These are phyloP conservation scores for Mycena venus DNA, from an alignment of 768 basidiomycete species.

Conservation along the genomic window DNA sequence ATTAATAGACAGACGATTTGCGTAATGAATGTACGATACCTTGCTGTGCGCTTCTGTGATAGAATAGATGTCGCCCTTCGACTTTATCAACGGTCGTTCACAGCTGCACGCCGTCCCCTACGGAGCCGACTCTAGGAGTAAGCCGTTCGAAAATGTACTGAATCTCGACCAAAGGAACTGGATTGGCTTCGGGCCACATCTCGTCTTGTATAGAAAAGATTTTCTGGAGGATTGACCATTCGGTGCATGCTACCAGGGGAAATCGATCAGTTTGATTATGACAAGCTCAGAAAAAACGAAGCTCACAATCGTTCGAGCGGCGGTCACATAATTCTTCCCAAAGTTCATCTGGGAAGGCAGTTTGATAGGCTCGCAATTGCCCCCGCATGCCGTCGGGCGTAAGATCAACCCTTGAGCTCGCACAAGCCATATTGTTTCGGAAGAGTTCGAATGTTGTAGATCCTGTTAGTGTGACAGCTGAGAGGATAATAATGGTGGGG, in stretches of 20 bases:
- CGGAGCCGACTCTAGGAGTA: no score
- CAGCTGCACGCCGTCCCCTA: no score
- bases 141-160: no score
- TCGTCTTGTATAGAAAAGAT: no score
- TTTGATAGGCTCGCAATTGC: neutral
- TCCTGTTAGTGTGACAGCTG: neutral
- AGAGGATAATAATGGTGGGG: neutral
- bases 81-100: no score
- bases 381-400: slow-evolving; percentile 11
- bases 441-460: slow-evolving; percentile 1
- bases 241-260: neutral
- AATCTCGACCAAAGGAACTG: no score
- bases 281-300: neutral
- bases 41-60: no score
- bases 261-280: neutral
- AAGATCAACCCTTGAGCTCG: neutral
- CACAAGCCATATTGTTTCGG: neutral
- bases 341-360: neutral
- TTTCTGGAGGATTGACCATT: slow-evolving; percentile 1
- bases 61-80: no score
- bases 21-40: no score
- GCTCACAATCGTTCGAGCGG: neutral
- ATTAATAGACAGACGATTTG: no score
- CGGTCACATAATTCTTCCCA: neutral
- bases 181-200: no score